These are phyloP conservation scores for Berberis thunbergii DNA, from an alignment of 164 flowering plant genomes.

Conservation along the genomic window DNA sequence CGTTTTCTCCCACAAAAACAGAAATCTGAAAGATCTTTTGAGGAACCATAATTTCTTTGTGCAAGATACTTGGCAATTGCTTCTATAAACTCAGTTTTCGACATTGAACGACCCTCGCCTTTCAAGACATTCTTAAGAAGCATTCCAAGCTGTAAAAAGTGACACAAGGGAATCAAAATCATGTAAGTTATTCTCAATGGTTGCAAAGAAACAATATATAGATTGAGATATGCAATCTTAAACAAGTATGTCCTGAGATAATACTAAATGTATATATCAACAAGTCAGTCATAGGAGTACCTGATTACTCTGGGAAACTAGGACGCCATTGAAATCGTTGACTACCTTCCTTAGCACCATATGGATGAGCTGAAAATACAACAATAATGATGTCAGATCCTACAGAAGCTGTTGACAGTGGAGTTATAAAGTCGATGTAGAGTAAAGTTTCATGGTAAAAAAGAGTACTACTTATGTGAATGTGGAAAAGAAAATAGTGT, in stretches of 20 bases:
- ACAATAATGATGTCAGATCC: neutral
- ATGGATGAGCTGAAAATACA: conserved; percentile 49
- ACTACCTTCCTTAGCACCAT: conserved; percentile 50
- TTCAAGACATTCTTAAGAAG: conserved; percentile 47
- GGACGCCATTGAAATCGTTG: conserved; percentile 48
- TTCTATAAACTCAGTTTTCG: conserved; percentile 48
- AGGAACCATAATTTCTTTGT: conserved; percentile 25
- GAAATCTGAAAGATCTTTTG: conserved; percentile 39
- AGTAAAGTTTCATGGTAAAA: too few species aligned
- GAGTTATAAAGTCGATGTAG: too few species aligned
- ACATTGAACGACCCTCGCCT: conserved; percentile 23
- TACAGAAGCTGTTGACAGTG: too few species aligned
- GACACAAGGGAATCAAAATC: neutral
- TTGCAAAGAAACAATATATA: too few species aligned
- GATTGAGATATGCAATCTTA: neutral
- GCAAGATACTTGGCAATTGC: conserved; percentile 47
- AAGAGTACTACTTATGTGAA: too few species aligned
- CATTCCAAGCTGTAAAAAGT: conserved; percentile 46
- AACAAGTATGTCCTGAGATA: neutral
- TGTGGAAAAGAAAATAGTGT: too few species aligned
- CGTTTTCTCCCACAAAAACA: conserved; percentile 53
- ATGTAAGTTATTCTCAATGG: too few species aligned
- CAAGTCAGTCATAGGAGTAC: conserved; percentile 17
- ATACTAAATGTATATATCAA: neutral
- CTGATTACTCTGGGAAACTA: conserved; percentile 64